These are phyloP conservation scores for Penicillium concentricum DNA, from an alignment of 2,329 filamentous ascomycete genomes.

Conservation along the genomic window DNA sequence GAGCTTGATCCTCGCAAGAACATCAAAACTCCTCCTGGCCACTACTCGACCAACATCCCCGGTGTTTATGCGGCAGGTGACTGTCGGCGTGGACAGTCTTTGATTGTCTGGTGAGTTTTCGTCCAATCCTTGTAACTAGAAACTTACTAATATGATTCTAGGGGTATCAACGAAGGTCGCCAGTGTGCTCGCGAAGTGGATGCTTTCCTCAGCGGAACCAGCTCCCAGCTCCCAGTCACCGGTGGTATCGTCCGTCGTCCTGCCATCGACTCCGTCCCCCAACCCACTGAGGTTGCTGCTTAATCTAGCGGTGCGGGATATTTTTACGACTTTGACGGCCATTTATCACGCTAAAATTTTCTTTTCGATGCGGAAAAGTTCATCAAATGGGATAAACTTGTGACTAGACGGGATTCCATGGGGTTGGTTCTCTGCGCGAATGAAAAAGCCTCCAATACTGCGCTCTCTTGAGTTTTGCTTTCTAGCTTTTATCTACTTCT, in stretches of 20 bases:
- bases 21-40: slow-evolving; percentile 85
- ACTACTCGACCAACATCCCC: slow-evolving; percentile 83
- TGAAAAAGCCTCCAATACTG: neutral
- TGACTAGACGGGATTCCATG: slow-evolving; percentile 4
- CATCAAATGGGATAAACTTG: slow-evolving; percentile 10
- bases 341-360: slow-evolving; percentile 10
- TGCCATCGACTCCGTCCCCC: slow-evolving; percentile 50
- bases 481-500: slow-evolving; percentile 6
- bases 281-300: slow-evolving; percentile 30
- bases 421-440: neutral
- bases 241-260: slow-evolving; percentile 87
- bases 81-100: slow-evolving; percentile 87
- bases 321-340: slow-evolving; percentile 14
- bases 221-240: slow-evolving; percentile 79
- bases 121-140: no score
- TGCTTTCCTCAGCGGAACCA: slow-evolving; percentile 72
- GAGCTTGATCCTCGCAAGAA: slow-evolving; percentile 94
- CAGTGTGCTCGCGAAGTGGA: slow-evolving; percentile 92
- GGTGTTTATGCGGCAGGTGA: slow-evolving; percentile 94
- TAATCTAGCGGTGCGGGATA: slow-evolving; percentile 13
- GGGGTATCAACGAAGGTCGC: slow-evolving; percentile 96
- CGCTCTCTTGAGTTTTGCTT: neutral
- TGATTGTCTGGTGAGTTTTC: slow-evolving; percentile 83
- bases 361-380: slow-evolving; percentile 7
- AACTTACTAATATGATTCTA: slow-evolving; percentile 31